phyloP scores from a whole-genome alignment of 495 filamentous ascomycete species.

The Penicillium salamii region DNA sequence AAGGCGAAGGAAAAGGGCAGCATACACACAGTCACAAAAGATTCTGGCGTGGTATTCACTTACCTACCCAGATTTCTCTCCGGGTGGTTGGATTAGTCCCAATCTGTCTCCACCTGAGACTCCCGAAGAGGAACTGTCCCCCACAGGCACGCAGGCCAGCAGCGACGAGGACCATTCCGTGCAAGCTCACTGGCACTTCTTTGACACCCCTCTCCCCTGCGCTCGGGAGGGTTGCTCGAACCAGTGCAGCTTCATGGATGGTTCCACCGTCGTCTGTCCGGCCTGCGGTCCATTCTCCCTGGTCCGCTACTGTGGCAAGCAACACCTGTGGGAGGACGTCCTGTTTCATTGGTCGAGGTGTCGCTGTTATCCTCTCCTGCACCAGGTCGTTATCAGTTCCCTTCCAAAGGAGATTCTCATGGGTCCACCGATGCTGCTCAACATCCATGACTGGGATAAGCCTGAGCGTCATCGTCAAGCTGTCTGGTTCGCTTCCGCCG shows the following conservation, averaged over 20 bases:
- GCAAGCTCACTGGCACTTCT: constrained; percentile 23
- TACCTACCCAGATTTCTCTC: neutral
- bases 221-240: constrained; percentile 28
- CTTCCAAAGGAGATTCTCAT: constrained; percentile 15
- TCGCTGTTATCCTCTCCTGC: constrained; percentile 12
- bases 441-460: constrained; percentile 24
- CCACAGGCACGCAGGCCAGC: constrained; percentile 1
- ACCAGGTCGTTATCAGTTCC: constrained; percentile 13
- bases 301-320: constrained; percentile 38
- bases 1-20: neutral
- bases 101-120: neutral
- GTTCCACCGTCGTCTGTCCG: constrained; percentile 35
- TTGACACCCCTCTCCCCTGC: constrained; percentile 26
- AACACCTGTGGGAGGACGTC: constrained; percentile 37
- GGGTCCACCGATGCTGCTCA: constrained; percentile 28
- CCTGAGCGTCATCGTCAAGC: constrained; percentile 39
- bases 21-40: neutral
- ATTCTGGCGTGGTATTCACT: too few relatives aligned
- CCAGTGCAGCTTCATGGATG: constrained; percentile 53
- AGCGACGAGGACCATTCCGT: neutral
- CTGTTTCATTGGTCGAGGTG: constrained; percentile 35
- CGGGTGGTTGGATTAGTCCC: neutral
- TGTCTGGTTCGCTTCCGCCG: constrained; percentile 24
- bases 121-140: neutral
- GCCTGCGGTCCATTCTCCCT: constrained; percentile 42